A percentile compares a stretch with the other conserved stretches of the same genome.
Evolutionary conservation across 768 basidiomycete species (phyloP).

Genomic region (Podaxis mareebaensis): DNA sequence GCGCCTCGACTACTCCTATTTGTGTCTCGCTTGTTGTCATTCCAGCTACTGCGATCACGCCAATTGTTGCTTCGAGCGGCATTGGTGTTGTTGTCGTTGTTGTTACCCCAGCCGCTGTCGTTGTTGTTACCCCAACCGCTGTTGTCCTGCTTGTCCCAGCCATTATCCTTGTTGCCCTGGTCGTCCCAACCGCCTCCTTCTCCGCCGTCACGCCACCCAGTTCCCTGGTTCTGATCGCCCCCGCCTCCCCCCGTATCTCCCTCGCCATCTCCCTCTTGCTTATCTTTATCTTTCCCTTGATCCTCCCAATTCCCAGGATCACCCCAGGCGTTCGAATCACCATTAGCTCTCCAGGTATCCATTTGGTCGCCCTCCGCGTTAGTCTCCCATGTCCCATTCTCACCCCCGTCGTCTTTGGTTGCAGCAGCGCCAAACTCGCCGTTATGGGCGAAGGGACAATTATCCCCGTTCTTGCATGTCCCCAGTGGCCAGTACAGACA

Average conservation of each 20-base stretch:
- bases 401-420: neutral
- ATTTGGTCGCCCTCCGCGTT: neutral
- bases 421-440: conserved; percentile 16
- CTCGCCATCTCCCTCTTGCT: neutral
- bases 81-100: neutral
- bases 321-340: neutral
- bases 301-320: neutral
- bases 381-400: neutral
- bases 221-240: neutral
- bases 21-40: neutral
- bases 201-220: neutral
- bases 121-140: neutral
- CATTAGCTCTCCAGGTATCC: neutral
- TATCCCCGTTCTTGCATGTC: conserved; percentile 38
- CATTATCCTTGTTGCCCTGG: neutral
- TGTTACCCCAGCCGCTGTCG: conserved; percentile 16
- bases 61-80: neutral
- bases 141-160: neutral
- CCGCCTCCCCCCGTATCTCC: neutral
- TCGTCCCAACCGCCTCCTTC: neutral
- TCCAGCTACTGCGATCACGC: neutral
- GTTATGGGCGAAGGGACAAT: conserved; percentile 36
- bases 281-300: neutral
- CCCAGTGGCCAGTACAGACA: conserved; percentile 39
- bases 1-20: neutral